phyloP scores from a whole-genome alignment of 352 stramenopile species.

The Globisporangium uncinulatum region DNA sequence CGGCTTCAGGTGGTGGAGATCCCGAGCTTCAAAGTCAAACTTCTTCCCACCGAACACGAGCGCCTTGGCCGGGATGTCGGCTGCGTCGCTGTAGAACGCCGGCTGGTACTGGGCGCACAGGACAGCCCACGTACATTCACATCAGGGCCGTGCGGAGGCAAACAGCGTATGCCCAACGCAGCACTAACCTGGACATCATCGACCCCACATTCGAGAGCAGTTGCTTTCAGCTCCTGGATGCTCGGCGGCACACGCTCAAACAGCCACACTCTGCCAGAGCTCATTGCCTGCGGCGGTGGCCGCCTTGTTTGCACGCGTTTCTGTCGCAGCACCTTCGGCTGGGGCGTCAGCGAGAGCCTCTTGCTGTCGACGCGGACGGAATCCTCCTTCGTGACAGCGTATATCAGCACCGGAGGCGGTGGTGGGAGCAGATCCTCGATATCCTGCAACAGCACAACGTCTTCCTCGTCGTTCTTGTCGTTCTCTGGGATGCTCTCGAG shows the following conservation, averaged over 20 bases:
- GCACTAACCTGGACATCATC: conserved; percentile 26
- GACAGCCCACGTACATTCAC: not conserved
- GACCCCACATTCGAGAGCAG: conserved; percentile 41
- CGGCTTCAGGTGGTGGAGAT: conserved; percentile 21
- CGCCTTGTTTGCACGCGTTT: not conserved
- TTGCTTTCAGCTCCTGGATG: conserved; percentile 33
- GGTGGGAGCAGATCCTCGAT: conserved; percentile 64
- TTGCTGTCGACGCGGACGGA: conserved; percentile 33
- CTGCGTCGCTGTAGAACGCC: conserved; percentile 46
- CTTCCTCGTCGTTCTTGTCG: conserved; percentile 21
- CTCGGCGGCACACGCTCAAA: conserved; percentile 38
- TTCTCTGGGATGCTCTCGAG: not conserved
- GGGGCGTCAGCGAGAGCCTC: conserved; percentile 39
- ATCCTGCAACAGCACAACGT: conserved; percentile 35
- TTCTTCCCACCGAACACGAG: conserved; percentile 74
- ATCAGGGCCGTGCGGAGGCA: not conserved
- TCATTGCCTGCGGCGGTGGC: conserved; percentile 1
- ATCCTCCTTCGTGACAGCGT: conserved; percentile 36
- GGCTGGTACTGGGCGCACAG: conserved; percentile 28
- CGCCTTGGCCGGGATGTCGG: conserved; percentile 64
- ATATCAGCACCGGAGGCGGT: conserved; percentile 22
- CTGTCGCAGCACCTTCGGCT: conserved; percentile 18
- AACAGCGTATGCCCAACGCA: not conserved
- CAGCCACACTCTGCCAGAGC: conserved; percentile 36
- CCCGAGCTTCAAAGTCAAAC: conserved; percentile 45